Evolutionary conservation across 2,329 filamentous ascomycete genomes (phyloP), one percentile per base, ranked within the genome.

Genomic region (Fusarium duplospermum): DNA sequence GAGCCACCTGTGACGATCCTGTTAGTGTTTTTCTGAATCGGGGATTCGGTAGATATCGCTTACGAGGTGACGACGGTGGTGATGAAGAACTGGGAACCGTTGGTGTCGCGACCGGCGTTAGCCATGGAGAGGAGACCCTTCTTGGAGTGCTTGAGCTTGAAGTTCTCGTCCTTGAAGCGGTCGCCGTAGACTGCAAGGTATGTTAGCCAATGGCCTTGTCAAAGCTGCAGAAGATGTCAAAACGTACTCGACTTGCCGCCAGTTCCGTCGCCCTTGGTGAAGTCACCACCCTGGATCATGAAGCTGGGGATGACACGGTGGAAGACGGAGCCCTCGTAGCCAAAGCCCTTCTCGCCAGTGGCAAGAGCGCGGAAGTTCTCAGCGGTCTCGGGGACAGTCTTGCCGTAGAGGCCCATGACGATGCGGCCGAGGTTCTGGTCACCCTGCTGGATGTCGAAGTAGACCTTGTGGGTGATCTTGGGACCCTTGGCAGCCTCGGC

Each of bases 401-500:
- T 94, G 85, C 94, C 94, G 82, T 96, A 97, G 60, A 97, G 91
- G 78, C 94, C 94, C 38, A 96, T 90, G 76, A 94, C 92, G 77
- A 97, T 88, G 72, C 93, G 91, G 71, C 94, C 94, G 47, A 96
- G 81, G 57, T 88, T 82, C 84, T 94, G 87, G 74, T 94, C 94
- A 80, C 92, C 94, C 80, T 94, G 91, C 79, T 88, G 85, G 76
- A 97, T 92, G 84, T 96, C 94, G 83, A 97, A 96, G 89, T 91
- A 96, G 85, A 96, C 94, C 91, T 97, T 98, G 89, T 94, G 89
- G 80, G 95, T 98, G 87, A 98, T 96, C 91, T 96, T 97, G 73
- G 94, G 96, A 56, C 96, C 96, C 87, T 96, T 94, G 76, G 87
- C 87, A 64, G 93, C 93, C 78, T 93, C 91, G 69, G 90, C 91